A percentile compares a stretch with the other conserved stretches of the same genome.
These are phyloP conservation scores for Blumeria hordei DNA, from an alignment of 2,329 filamentous ascomycete genomes.

Conservation along the genomic window DNA sequence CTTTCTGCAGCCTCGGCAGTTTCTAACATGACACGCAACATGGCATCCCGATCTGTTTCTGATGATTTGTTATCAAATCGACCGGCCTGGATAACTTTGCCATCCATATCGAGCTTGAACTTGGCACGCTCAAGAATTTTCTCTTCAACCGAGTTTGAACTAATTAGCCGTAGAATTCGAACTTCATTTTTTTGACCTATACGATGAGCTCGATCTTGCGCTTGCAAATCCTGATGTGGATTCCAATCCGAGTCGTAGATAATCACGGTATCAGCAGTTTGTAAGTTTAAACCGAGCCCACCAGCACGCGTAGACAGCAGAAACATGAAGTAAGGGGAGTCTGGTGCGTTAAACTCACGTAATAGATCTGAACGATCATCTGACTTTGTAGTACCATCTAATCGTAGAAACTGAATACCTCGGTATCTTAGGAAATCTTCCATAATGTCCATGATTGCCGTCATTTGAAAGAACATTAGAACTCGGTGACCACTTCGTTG, in stretches of 20 bases:
- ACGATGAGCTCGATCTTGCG: slow-evolving; percentile 98
- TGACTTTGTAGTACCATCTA: slow-evolving; percentile 92
- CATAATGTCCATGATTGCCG: slow-evolving; percentile 99
- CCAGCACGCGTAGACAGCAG: slow-evolving; percentile 93
- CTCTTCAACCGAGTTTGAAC: slow-evolving; percentile 90
- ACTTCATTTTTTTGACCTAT: slow-evolving; percentile 99
- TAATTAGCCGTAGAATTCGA: slow-evolving; percentile 84
- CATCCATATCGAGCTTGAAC: slow-evolving; percentile 97
- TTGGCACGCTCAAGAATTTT: slow-evolving; percentile 93
- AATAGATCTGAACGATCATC: slow-evolving; percentile 88
- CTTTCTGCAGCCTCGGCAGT: slow-evolving; percentile 45
- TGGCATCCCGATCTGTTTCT: slow-evolving; percentile 90
- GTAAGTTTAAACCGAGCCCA: slow-evolving; percentile 89
- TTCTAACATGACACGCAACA: slow-evolving; percentile 82
- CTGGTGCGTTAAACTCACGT: slow-evolving; percentile 66
- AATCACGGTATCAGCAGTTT: slow-evolving; percentile 96
- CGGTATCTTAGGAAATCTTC: slow-evolving; percentile 83
- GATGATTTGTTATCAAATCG: slow-evolving; percentile 99
- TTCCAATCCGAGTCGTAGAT: slow-evolving; percentile 99
- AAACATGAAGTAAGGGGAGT: slow-evolving; percentile 93
- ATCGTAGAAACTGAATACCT: slow-evolving; percentile 63
- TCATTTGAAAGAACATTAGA: slow-evolving; percentile 99
- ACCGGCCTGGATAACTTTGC: slow-evolving; percentile 97
- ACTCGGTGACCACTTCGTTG: slow-evolving; percentile 76
- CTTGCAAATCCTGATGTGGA: slow-evolving; percentile 95